Conservation (phyloP, 2,329 filamentous ascomycete species). For the Plectosphaerella plurivora region DNA sequence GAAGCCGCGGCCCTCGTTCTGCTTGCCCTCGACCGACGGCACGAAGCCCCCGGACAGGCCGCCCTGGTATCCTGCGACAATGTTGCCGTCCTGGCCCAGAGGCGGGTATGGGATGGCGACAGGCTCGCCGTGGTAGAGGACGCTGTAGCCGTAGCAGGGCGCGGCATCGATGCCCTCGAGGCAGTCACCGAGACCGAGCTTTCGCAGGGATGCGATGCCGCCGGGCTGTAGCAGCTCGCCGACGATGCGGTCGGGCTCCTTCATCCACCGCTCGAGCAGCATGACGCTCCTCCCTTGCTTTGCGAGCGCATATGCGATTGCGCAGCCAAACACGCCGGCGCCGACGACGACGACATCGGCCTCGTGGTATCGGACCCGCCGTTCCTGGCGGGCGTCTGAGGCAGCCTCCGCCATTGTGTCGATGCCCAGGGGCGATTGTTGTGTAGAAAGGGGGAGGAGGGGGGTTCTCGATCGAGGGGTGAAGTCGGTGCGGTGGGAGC, state of each 20-base stretch:
- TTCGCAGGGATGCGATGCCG: slow-evolving; percentile 73
- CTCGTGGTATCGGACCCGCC: slow-evolving; percentile 53
- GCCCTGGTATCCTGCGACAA: slow-evolving; percentile 17
- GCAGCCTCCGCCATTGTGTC: slow-evolving; percentile 25
- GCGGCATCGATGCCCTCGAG: slow-evolving; percentile 86
- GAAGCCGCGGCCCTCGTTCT: slow-evolving; percentile 71
- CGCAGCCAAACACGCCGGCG: slow-evolving; percentile 85
- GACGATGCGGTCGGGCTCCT: slow-evolving; percentile 92
- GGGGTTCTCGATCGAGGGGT: neutral
- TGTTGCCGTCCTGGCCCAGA: slow-evolving; percentile 43
- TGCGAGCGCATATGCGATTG: slow-evolving; percentile 77
- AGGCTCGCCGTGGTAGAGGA: slow-evolving; percentile 72
- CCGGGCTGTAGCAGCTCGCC: slow-evolving; percentile 94
- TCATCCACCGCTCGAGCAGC: slow-evolving; percentile 81
- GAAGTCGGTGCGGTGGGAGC: too few relatives aligned
- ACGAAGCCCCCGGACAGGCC: neutral
- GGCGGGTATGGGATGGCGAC: slow-evolving; percentile 77
- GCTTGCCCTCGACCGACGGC: slow-evolving; percentile 10
- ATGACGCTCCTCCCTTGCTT: slow-evolving; percentile 89
- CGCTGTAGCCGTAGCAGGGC: slow-evolving; percentile 78
- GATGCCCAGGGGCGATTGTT: slow-evolving; percentile 5
- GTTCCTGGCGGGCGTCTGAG: slow-evolving; percentile 36
- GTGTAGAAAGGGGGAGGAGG: neutral
- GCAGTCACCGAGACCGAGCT: slow-evolving; percentile 76
- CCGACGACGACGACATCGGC: slow-evolving; percentile 89